These are phyloP conservation scores for Podila epicladia DNA, from an alignment of 192 early-diverging fungal genomes.

Conservation along the genomic window DNA sequence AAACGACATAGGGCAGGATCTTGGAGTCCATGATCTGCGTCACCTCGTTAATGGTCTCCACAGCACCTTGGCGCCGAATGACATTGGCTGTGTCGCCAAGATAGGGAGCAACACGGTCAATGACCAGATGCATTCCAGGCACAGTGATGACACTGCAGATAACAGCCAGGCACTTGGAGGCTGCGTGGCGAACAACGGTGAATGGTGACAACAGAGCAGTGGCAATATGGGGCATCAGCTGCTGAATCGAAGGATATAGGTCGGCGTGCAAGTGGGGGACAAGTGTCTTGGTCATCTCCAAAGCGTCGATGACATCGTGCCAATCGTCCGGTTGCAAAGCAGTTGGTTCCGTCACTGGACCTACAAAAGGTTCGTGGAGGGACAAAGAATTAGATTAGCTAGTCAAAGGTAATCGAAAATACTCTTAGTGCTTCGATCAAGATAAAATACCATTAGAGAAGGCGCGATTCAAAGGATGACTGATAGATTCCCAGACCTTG, in stretches of 20 bases:
- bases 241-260: conserved; percentile 52
- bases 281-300: conserved; percentile 78
- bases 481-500: conserved; percentile 74
- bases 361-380: not conserved
- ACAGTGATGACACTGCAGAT: conserved; percentile 75
- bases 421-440: not conserved
- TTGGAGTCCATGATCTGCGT: conserved; percentile 80
- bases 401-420: too few species aligned
- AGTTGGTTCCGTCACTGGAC: conserved; percentile 29
- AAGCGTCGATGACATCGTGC: conserved; percentile 80
- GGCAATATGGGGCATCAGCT: conserved; percentile 72
- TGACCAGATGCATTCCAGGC: conserved; percentile 80
- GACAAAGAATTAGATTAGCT: too few species aligned
- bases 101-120: conserved; percentile 80
- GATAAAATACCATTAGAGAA: conserved; percentile 37
- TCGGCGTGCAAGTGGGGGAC: conserved; percentile 66
- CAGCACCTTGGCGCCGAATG: conserved; percentile 85
- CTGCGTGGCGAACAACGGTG: conserved; percentile 81
- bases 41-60: conserved; percentile 86
- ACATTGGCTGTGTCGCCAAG: conserved; percentile 76
- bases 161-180: conserved; percentile 80
- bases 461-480: conserved; percentile 53
- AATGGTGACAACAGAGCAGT: conserved; percentile 72
- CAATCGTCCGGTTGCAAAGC: conserved; percentile 46
- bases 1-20: conserved; percentile 96